phyloP scores from a whole-genome alignment of 768 basidiomycete species.

The Solioccasus polychromus region DNA sequence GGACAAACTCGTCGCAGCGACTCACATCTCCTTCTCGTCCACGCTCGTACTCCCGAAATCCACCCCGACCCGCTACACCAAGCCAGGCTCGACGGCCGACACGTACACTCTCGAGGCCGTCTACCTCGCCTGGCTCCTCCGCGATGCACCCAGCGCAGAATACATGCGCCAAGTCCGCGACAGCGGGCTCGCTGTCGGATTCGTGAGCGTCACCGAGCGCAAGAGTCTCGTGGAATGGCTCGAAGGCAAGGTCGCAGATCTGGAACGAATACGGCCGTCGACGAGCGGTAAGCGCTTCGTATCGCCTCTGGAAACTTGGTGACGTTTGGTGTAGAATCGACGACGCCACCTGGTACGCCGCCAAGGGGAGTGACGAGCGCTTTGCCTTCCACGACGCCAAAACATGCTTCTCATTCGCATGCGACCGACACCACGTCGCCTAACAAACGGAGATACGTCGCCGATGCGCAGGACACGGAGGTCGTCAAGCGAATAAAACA shows the following conservation, averaged over 20 bases:
- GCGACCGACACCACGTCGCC: slow-evolving; percentile 39
- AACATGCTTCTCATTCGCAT: slow-evolving; percentile 18
- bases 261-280: slow-evolving; percentile 25
- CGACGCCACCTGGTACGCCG: slow-evolving; percentile 61
- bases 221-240: slow-evolving; percentile 86
- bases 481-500: slow-evolving; percentile 79
- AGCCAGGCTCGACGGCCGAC: slow-evolving; percentile 48
- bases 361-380: slow-evolving; percentile 30
- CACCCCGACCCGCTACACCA: slow-evolving; percentile 73
- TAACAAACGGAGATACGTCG: slow-evolving; percentile 73
- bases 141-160: slow-evolving; percentile 73
- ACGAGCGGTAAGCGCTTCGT: slow-evolving; percentile 23
- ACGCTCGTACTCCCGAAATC: slow-evolving; percentile 63
- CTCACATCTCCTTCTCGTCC: slow-evolving; percentile 60
- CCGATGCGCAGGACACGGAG: slow-evolving; percentile 75
- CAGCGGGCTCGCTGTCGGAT: slow-evolving; percentile 64
- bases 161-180: slow-evolving; percentile 87
- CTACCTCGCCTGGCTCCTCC: slow-evolving; percentile 78
- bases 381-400: slow-evolving; percentile 22
- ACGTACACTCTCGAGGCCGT: slow-evolving; percentile 81
- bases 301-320: too few species aligned
- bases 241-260: slow-evolving; percentile 45
- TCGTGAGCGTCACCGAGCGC: slow-evolving; percentile 86
- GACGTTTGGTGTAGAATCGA: slow-evolving; percentile 38
- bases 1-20: slow-evolving; percentile 51